A percentile compares a stretch with the other conserved stretches of the same genome.
These are phyloP conservation scores for Colletotrichum sp. DNA, from an alignment of 2,329 filamentous ascomycete genomes.

Conservation along the genomic window DNA sequence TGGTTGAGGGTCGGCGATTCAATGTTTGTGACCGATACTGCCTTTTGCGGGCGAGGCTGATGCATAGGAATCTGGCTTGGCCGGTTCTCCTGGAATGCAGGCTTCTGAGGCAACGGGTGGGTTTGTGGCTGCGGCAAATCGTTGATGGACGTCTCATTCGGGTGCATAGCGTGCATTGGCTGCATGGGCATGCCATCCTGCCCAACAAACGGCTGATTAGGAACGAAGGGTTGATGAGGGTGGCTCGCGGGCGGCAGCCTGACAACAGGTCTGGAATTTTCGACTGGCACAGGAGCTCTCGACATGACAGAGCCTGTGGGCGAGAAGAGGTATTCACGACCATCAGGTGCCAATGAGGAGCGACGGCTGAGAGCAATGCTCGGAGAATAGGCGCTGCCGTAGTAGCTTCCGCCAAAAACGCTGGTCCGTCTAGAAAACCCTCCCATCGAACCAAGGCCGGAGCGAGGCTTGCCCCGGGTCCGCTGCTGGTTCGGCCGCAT, in stretches of 20 bases:
- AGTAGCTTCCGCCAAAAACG: slow-evolving; percentile 72
- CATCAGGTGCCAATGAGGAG: slow-evolving; percentile 74
- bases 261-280: slow-evolving; percentile 75
- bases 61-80: slow-evolving; percentile 74
- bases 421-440: slow-evolving; percentile 82
- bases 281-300: slow-evolving; percentile 65
- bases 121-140: slow-evolving; percentile 63
- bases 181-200: not conserved
- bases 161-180: slow-evolving; percentile 1
- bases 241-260: slow-evolving; percentile 73
- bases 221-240: slow-evolving; percentile 1
- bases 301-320: slow-evolving; percentile 81
- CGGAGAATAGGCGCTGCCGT: slow-evolving; percentile 80
- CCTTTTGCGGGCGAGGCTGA: slow-evolving; percentile 92
- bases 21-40: slow-evolving; percentile 90
- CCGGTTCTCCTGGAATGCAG: slow-evolving; percentile 61
- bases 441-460: slow-evolving; percentile 71
- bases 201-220: slow-evolving; percentile 27
- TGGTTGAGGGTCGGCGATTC: slow-evolving; percentile 74
- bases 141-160: slow-evolving; percentile 47
- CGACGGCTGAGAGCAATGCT: slow-evolving; percentile 88
- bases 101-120: slow-evolving; percentile 64
- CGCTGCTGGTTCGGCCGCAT: slow-evolving; percentile 91
- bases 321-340: slow-evolving; percentile 78
- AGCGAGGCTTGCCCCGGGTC: slow-evolving; percentile 75